A percentile compares a stretch with the other conserved stretches of the same genome.
Conservation (phyloP, 805 yeast species). For the Suhomyces emberorum region DNA sequence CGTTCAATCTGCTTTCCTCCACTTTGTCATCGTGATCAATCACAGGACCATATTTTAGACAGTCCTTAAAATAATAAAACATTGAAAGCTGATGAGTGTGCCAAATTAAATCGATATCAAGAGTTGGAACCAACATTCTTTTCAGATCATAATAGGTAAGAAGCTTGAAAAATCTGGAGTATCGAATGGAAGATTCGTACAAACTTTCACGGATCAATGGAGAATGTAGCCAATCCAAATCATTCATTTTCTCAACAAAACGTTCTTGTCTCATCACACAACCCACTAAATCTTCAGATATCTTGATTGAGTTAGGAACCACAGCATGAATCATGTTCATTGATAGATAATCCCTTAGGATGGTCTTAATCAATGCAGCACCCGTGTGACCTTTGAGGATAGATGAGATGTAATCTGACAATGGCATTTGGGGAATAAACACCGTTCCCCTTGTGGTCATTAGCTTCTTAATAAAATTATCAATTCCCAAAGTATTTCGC, state of each 20-base stretch:
- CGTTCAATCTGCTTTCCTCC: constrained; percentile 16
- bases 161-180: constrained; percentile 14
- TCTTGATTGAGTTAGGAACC: constrained; percentile 2
- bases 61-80: constrained; percentile 13
- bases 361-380: not conserved
- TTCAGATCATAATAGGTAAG: constrained; percentile 2
- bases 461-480: constrained; percentile 4
- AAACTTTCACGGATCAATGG: constrained; percentile 10
- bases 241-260: constrained; percentile 19
- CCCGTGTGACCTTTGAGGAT: not conserved
- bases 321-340: constrained; percentile 12
- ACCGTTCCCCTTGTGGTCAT: not conserved
- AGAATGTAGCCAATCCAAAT: constrained; percentile 17
- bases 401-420: not conserved
- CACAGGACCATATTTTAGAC: constrained; percentile 8
- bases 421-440: not conserved
- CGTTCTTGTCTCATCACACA: constrained; percentile 20
- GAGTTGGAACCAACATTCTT: constrained; percentile 20
- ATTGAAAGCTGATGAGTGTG: constrained; percentile 23
- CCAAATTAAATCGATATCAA: constrained; percentile 28
- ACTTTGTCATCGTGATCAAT: constrained; percentile 26
- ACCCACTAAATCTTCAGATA: constrained; percentile 24
- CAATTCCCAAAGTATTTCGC: constrained; percentile 4
- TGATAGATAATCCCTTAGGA: constrained; percentile 8
- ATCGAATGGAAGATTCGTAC: constrained; percentile 16